Base-by-base conservation (phyloP, 1,284 basidiomycete genomes). In the Exobasidium cylindrosporum region DNA sequence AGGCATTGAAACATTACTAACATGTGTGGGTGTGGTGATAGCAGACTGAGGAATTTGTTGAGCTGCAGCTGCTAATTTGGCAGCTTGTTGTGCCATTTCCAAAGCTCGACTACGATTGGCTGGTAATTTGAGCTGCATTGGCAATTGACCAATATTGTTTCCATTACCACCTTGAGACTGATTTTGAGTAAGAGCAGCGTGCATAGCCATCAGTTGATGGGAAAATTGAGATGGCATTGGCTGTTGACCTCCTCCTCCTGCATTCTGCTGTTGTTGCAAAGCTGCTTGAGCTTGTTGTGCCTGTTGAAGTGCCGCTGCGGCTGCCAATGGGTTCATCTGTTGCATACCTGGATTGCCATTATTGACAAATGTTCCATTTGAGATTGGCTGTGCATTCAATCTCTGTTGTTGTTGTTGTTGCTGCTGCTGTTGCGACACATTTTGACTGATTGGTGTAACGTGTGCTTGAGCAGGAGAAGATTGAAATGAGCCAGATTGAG, bases 31-130 rank as follows among this genome's bases (percentile, higher is more conserved):
- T 17, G 35, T 40, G 35, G 35, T 17, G 17, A 17, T 10, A 40
- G 35, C 7, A 40, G 35, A 10, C 35, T 40, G 35, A 7, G 7
- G 35, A 17, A 40, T 7, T 50, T 21, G 21, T 28, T 50, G 47
- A 50, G 47, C 47, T 21, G 47, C 47, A 24, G 47, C 47, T 21
- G 47, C 47, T 24, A 50, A 63, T 45, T 71, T 64, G 31, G 66
- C 66, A 54, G 66, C 66, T 61, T 68, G 66, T 44, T 71, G 69
- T 4, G 69, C 69, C 14, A 71, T 68, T 57, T 71, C 66, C 60
- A 72, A 47, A 28, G 68, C 68, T 26, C 68, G 63, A 53, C 67
- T 72, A n/a, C 68, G 70, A 57, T 55, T 55, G n/a, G 21, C 21
- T 23, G 70, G 70, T 49, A 72, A 55, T 26, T 65, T 64, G 43